Evolutionary conservation across 2,329 filamentous ascomycete genomes (phyloP), one percentile per base, ranked within the genome.

Genomic region (Beauveria varroae): DNA sequence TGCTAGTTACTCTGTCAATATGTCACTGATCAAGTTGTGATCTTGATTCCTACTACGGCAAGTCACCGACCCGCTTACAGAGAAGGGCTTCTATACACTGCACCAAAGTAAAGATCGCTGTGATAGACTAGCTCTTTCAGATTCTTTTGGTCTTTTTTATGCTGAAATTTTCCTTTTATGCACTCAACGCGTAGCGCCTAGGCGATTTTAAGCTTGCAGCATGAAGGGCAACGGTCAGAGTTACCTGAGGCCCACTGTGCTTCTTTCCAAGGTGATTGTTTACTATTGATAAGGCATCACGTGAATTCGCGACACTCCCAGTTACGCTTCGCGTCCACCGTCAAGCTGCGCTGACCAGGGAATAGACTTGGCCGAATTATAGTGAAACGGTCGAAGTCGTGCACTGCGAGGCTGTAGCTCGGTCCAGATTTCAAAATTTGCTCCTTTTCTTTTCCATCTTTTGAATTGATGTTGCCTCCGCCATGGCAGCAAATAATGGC

Each of bases 401-500:
- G 9, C 20, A 3, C 14, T 47, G 10, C n/a, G n/a, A 57, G 49
- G n/a, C 41, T 41, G 5, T 2, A 28, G 12, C 16, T n/a, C 30
- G 20, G 1, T 8, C 41, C 7, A 5, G 10, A 16, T 40, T 16
- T 3, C 37, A 55, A 22, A 10, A 20, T 10, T 43, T 12, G 12
- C 12, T 37, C 7, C 16, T 9, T n/a, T 47, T 5, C 9, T 30
- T 30, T 9, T 28, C 2, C 3, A 22, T 22, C 12, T 2, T 18
- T 28, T 41, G 26, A 6, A 22, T 34, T 26, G 22, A 60, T 53
- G 46, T 24, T 18, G 9, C 7, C 41, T 47, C 9, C 18, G 34
- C 40, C 41, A 60, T 60, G 49, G 57, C 57, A 54, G 34, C 58
- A 30, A 55, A 49, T 12, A 37, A 40, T 10, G 43, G 60, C 41